phyloP scores from a whole-genome alignment of 2,329 filamentous ascomycete genomes.

The Pseudonectria foliicola region DNA sequence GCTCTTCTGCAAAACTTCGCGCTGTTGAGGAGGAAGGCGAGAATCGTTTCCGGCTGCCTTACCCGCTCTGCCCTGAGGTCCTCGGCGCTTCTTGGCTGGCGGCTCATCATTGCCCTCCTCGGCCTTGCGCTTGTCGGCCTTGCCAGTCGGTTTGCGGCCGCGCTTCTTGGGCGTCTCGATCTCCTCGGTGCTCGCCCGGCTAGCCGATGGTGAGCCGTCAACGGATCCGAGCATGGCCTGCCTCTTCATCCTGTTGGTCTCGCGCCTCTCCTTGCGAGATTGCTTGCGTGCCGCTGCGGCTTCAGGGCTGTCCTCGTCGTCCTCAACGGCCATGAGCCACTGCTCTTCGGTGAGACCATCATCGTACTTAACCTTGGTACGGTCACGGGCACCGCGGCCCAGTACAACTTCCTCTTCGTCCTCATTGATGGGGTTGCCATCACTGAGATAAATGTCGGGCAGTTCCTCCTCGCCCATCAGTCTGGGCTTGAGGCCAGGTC shows the following conservation, averaged over 20 bases:
- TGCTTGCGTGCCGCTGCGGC: slow-evolving; percentile 87
- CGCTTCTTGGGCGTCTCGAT: slow-evolving; percentile 72
- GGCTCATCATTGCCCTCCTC: slow-evolving; percentile 71
- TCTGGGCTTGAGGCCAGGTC: slow-evolving; percentile 60
- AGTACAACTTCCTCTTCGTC: slow-evolving; percentile 67
- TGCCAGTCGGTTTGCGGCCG: slow-evolving; percentile 68
- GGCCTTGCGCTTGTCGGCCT: slow-evolving; percentile 82
- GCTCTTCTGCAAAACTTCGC: slow-evolving; percentile 71
- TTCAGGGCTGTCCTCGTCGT: slow-evolving; percentile 90
- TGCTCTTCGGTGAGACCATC: slow-evolving; percentile 98
- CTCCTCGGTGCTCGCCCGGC: slow-evolving; percentile 77
- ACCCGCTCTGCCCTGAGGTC: slow-evolving; percentile 64
- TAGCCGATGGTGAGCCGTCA: slow-evolving; percentile 71
- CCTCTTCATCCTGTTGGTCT: slow-evolving; percentile 66
- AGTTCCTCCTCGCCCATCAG: slow-evolving; percentile 83
- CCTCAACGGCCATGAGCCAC: slow-evolving; percentile 96
- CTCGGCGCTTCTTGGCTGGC: slow-evolving; percentile 70
- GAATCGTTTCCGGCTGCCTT: slow-evolving; percentile 35
- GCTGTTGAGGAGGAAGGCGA: slow-evolving; percentile 60
- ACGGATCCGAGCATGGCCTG: slow-evolving; percentile 23
- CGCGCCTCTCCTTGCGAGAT: slow-evolving; percentile 73
- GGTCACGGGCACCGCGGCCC: slow-evolving; percentile 89
- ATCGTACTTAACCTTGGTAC: slow-evolving; percentile 90
- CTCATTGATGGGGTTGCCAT: slow-evolving; percentile 74
- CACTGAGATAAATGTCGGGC: slow-evolving; percentile 87